Percentiles rank a stretch among this genome's conserved stretches.
Conservation (phyloP, 345 rosid species). For the Capsella bursapastoris region DNA sequence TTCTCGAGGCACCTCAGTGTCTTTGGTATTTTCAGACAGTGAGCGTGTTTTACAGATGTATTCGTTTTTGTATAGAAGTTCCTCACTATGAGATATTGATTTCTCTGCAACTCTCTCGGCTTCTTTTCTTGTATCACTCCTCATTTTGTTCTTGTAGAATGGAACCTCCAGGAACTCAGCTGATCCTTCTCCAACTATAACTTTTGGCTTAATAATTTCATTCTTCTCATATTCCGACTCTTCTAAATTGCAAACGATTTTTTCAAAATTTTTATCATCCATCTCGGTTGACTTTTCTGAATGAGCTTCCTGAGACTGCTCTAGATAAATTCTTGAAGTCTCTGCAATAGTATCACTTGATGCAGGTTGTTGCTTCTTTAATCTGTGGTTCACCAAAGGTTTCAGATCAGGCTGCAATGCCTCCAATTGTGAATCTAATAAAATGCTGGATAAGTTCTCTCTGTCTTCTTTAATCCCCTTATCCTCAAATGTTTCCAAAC, state of each 20-base stretch:
- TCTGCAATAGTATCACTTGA: conserved; percentile 16
- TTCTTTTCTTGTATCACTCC: conserved; percentile 20
- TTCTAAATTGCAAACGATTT: conserved; percentile 5
- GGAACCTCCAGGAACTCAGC: conserved; percentile 26
- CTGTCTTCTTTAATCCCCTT: conserved; percentile 20
- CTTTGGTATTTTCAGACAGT: conserved; percentile 4
- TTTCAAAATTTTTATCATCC: conserved; percentile 9
- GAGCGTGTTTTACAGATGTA: conserved; percentile 3
- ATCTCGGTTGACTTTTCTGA: conserved; percentile 19
- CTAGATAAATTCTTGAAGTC: conserved; percentile 26
- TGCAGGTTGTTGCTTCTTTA: conserved; percentile 26
- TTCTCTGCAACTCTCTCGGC: conserved; percentile 32
- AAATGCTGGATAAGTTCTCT: conserved; percentile 31
- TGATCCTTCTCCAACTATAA: conserved; percentile 21
- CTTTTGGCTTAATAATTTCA: neutral
- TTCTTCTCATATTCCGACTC: conserved; percentile 33
- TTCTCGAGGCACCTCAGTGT: conserved; percentile 21
- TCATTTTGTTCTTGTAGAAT: conserved; percentile 22
- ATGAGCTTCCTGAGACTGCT: conserved; percentile 35
- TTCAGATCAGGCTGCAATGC: conserved; percentile 23
- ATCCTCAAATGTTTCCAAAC: conserved; percentile 39
- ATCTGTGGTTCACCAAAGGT: conserved; percentile 21
- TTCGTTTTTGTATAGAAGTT: neutral
- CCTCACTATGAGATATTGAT: conserved; percentile 2
- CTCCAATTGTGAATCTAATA: conserved; percentile 2